Evolutionary conservation across 2,329 filamentous ascomycete genomes (phyloP).

Genomic region (Didymella keratinophila): DNA sequence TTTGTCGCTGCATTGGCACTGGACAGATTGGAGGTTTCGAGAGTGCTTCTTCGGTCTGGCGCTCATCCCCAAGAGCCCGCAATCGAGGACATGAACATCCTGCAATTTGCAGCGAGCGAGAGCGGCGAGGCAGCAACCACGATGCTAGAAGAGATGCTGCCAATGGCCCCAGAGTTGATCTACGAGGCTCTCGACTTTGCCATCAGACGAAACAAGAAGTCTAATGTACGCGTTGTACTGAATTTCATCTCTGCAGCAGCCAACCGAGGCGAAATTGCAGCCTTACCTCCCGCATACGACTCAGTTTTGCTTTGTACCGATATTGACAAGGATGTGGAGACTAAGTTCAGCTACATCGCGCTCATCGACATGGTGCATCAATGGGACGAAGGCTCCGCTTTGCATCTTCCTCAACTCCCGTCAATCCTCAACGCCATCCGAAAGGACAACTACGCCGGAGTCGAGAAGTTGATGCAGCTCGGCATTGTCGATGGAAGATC

Average conservation of each 20-base stretch:
- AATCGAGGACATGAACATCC: constrained; percentile 28
- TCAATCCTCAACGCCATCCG: constrained; percentile 29
- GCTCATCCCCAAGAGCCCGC: constrained; percentile 30
- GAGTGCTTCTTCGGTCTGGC: constrained; percentile 27
- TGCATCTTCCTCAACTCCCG: constrained; percentile 26
- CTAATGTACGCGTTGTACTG: constrained; percentile 25
- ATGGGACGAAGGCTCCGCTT: constrained; percentile 26
- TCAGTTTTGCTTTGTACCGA: constrained; percentile 21
- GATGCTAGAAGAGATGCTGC: constrained; percentile 29
- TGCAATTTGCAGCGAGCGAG: constrained; percentile 27
- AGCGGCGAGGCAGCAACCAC: constrained; percentile 21
- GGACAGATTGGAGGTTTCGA: constrained; percentile 24
- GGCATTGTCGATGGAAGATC: constrained; percentile 25
- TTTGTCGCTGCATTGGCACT: constrained; percentile 25
- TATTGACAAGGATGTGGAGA: constrained; percentile 14
- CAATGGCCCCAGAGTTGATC: constrained; percentile 25
- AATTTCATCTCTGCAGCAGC: constrained; percentile 29
- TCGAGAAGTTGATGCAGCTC: constrained; percentile 26
- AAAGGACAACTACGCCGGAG: constrained; percentile 28
- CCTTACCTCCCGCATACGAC: constrained; percentile 29
- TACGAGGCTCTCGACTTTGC: constrained; percentile 31
- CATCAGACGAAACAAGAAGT: constrained; percentile 24
- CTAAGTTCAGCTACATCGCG: constrained; percentile 18
- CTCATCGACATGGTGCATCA: constrained; percentile 27
- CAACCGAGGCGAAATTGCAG: constrained; percentile 24